Base-by-base conservation (phyloP, 768 basidiomycete species). In the Paxillus ammoniavirescens region DNA sequence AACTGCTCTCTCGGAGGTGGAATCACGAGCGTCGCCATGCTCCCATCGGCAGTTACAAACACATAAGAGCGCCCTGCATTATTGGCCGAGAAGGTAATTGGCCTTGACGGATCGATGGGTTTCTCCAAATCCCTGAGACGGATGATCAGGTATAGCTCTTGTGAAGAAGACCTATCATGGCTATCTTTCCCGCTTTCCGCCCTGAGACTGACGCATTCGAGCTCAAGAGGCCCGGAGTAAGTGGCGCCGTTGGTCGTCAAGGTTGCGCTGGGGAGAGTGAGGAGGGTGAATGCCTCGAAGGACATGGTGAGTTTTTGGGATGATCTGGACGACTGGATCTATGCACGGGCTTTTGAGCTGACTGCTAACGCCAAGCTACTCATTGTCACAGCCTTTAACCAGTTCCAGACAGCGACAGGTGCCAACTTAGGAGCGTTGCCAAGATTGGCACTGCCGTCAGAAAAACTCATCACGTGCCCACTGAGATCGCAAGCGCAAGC, bases 111-210 rank as follows among this genome's bases (percentile, higher is more conserved):
- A 50, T 87, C 82, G 26, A 91, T 68, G 8, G 83, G 81, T 21
- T 77, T 71, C 61, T 90, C 87, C 42, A 80, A 74, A 3, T 67
- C 38, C 53, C 81, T 77, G 14, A 89, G 64, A 35, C 77, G 77
- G 42, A 89, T 64, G 18, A 90, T 82, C 49, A 91, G 82, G 68
- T 83, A 89, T 49, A 87, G 78, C 58, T 86, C 82, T 43, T 77
- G 76, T 31, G 81, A 76, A 8, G 70, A 48, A 57, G 59, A 53
- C 40, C 63, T 38, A 18, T 71, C 50, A 36, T 57, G 53, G 18
- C 65, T 52, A 17, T 67, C 59, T n/a, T 50, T 46, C 26, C 71
- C 63, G 26, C 70, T 36, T 37, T 48, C 73, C 50, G 71, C 63
- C 26, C 73, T 63, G 50, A 82, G 59, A 13, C 84, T 84, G 31